phyloP scores from a whole-genome alignment of 768 basidiomycete genomes.

The Rhodotorula babjevae region DNA sequence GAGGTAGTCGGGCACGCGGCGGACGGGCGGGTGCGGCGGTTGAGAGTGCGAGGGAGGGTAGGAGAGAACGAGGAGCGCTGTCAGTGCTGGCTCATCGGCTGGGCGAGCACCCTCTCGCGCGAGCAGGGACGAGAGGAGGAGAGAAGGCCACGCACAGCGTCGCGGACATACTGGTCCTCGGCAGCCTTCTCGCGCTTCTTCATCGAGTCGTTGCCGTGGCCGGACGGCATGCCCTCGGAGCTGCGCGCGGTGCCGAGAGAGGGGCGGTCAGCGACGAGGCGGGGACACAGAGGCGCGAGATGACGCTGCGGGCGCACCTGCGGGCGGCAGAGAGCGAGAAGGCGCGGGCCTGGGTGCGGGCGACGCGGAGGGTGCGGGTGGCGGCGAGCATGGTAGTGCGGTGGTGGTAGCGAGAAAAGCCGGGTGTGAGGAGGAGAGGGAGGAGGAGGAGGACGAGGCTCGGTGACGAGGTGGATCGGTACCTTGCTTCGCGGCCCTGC shows the following conservation, averaged over 20 bases:
- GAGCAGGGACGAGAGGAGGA: not conserved
- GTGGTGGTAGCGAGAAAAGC: no score
- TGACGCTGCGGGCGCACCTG: conserved; percentile 15
- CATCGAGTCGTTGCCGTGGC: conserved; percentile 13
- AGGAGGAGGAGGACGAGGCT: no score
- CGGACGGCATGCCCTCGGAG: conserved; percentile 28
- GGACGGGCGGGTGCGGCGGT: no score
- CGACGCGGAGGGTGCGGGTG: not conserved
- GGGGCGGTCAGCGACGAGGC: no score
- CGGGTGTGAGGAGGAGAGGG: no score
- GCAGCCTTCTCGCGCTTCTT: conserved; percentile 35
- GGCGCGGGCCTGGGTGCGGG: conserved; percentile 1
- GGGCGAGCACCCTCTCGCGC: no score
- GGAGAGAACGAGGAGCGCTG: not conserved
- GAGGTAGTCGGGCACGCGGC: no score
- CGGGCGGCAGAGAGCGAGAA: conserved; percentile 13
- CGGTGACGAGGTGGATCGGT: no score
- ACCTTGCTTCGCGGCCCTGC: not conserved
- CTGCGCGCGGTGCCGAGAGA: no score
- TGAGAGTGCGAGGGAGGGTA: not conserved
- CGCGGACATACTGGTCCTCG: conserved; percentile 32
- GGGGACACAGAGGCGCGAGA: not conserved
- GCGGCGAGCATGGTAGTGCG: conserved; percentile 10
- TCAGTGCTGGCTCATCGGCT: not conserved
- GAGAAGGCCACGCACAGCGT: conserved; percentile 4